Conservation (phyloP, 495 filamentous ascomycete genomes). For the Xylaria sp. region DNA sequence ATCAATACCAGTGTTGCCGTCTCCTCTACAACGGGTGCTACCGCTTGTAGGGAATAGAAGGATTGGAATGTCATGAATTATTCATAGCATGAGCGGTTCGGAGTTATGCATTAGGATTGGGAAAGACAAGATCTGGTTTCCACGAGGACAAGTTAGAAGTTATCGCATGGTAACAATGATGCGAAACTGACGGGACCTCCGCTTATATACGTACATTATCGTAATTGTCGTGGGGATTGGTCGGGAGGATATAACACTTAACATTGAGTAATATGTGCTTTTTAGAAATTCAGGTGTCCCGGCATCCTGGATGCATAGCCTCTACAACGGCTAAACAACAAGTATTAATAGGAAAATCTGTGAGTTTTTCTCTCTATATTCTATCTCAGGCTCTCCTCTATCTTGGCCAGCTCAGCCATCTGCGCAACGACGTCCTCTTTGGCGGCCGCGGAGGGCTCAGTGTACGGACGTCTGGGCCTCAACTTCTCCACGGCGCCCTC, state of each 20-base stretch:
- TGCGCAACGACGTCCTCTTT: constrained; percentile 56
- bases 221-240: neutral
- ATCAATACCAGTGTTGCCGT: neutral
- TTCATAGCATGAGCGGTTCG: neutral
- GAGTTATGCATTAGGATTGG: neutral
- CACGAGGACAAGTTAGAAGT: neutral
- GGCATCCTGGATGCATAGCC: neutral
- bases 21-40: neutral
- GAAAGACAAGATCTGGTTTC: neutral
- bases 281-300: neutral
- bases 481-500: constrained; percentile 62
- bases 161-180: neutral
- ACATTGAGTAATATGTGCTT: neutral
- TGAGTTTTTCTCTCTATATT: neutral
- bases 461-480: constrained; percentile 65
- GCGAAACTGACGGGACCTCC: neutral
- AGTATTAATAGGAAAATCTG: constrained; percentile 14
- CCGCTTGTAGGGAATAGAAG: neutral
- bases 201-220: constrained; percentile 13
- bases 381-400: constrained; percentile 50
- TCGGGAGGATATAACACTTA: neutral
- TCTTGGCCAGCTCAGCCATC: constrained; percentile 58
- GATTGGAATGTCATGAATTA: constrained; percentile 2
- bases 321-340: neutral
- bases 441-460: constrained; percentile 53